phyloP scores from a whole-genome alignment of 805 yeast genomes.

The Kazachstania viticola region DNA sequence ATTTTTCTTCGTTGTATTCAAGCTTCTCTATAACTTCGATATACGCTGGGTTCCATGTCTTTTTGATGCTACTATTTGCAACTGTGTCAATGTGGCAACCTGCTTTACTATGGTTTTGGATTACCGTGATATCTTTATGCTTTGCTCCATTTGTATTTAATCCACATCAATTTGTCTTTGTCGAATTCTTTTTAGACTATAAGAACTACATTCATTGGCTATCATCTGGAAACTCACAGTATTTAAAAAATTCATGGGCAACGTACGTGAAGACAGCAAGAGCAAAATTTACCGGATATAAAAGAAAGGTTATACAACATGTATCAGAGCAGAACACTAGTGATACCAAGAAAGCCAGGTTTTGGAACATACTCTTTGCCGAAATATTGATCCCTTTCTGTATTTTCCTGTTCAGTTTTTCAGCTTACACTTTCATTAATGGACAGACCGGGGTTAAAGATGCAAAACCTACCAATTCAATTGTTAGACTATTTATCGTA shows the following conservation, averaged over 20 bases:
- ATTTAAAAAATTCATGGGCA: slow-evolving; percentile 70
- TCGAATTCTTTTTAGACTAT: slow-evolving; percentile 63
- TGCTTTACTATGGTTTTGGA: slow-evolving; percentile 64
- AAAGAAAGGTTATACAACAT: slow-evolving; percentile 58
- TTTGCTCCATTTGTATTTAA: slow-evolving; percentile 66
- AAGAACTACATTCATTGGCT: slow-evolving; percentile 60
- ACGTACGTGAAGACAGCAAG: slow-evolving; percentile 63
- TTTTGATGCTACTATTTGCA: slow-evolving; percentile 63
- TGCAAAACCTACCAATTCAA: slow-evolving; percentile 42
- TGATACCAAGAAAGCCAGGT: slow-evolving; percentile 64
- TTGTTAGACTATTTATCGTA: slow-evolving; percentile 48
- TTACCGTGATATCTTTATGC: slow-evolving; percentile 52
- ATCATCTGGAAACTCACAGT: slow-evolving; percentile 61
- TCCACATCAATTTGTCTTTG: slow-evolving; percentile 64
- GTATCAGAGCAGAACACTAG: slow-evolving; percentile 51
- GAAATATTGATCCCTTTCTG: slow-evolving; percentile 68
- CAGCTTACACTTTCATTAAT: slow-evolving; percentile 72
- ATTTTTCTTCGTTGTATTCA: slow-evolving; percentile 62
- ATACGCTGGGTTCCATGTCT: slow-evolving; percentile 61
- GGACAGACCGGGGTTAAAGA: slow-evolving; percentile 70
- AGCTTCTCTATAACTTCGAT: slow-evolving; percentile 68
- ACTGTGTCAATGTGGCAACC: slow-evolving; percentile 74
- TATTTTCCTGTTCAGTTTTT: slow-evolving; percentile 54
- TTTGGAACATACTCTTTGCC: slow-evolving; percentile 65
- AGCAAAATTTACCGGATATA: slow-evolving; percentile 86